Conservation (phyloP, 495 filamentous ascomycete genomes). For the Pyronema domesticum region DNA sequence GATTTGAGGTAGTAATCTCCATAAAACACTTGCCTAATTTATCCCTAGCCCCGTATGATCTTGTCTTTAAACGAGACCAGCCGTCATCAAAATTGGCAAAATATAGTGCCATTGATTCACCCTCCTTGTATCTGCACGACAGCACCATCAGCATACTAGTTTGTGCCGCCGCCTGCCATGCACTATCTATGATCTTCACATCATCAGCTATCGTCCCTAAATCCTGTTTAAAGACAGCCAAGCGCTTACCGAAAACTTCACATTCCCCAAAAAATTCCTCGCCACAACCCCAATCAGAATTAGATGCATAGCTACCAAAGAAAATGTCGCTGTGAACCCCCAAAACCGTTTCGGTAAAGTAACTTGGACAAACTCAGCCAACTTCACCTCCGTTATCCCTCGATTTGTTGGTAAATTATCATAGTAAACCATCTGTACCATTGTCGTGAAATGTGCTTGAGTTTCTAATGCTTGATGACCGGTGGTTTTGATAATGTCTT, state of each 20-base stretch:
- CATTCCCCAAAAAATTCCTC: neutral
- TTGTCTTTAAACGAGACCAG: no score
- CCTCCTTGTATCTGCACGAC: no score
- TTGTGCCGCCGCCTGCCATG: neutral
- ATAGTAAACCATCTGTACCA: neutral
- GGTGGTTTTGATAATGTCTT: neutral
- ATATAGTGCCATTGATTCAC: no score
- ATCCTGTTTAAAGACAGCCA: no score
- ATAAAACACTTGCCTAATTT: no score
- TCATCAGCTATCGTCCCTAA: neutral
- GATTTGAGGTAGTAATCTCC: no score
- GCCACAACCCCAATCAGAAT: neutral
- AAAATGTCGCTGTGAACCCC: neutral
- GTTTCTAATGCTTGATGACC: neutral
- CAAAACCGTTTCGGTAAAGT: neutral
- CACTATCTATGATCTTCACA: neutral
- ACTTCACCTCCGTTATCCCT: neutral
- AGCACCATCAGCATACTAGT: neutral
- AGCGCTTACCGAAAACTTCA: neutral
- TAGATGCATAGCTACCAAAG: neutral
- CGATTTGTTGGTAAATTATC: neutral
- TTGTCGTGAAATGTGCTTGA: neutral
- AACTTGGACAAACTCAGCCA: neutral
- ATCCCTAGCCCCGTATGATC: no score
- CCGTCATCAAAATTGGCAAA: no score